phyloP scores from a whole-genome alignment of 495 filamentous ascomycete genomes.

The Aspergillus panamensis region DNA sequence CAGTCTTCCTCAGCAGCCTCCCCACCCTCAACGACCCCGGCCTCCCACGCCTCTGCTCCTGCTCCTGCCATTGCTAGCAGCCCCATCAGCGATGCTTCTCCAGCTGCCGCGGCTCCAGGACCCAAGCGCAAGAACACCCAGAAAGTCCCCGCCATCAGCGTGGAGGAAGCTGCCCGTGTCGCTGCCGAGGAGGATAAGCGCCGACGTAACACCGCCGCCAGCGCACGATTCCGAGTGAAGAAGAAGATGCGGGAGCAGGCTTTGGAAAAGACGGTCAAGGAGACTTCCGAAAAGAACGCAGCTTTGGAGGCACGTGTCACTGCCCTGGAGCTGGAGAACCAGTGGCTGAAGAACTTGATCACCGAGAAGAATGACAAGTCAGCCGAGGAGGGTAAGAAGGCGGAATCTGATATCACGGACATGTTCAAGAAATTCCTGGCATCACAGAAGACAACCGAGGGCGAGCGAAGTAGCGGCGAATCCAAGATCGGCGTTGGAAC shows the following conservation, averaged over 20 bases:
- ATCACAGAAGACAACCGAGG: constrained; percentile 30
- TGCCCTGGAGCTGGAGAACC: constrained; percentile 90
- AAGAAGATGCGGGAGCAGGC: constrained; percentile 98
- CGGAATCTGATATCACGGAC: constrained; percentile 43
- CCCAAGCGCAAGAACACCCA: constrained; percentile 43
- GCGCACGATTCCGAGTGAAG: constrained; percentile 94
- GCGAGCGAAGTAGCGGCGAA: constrained; percentile 35
- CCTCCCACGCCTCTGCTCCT: constrained; percentile 15
- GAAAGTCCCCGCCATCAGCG: constrained; percentile 32
- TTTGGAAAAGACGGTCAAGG: constrained; percentile 84
- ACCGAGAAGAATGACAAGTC: constrained; percentile 77
- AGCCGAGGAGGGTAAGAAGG: constrained; percentile 34
- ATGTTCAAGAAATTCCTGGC: constrained; percentile 51
- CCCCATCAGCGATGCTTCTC: constrained; percentile 9
- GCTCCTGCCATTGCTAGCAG: constrained; percentile 6
- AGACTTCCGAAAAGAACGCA: constrained; percentile 78
- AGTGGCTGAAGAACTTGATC: constrained; percentile 90
- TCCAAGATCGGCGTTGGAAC: constrained; percentile 43
- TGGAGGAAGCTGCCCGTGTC: constrained; percentile 54
- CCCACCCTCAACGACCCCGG: constrained; percentile 16
- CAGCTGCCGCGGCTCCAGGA: constrained; percentile 22
- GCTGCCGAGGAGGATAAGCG: constrained; percentile 98
- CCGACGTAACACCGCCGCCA: constrained; percentile 91
- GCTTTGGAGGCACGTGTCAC: constrained; percentile 77
- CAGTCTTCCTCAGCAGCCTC: constrained; percentile 26